Percentiles rank a stretch among this genome's conserved stretches.
Evolutionary conservation across 2,329 filamentous ascomycete genomes (phyloP).

Genomic region (Hypoxylon sp.): DNA sequence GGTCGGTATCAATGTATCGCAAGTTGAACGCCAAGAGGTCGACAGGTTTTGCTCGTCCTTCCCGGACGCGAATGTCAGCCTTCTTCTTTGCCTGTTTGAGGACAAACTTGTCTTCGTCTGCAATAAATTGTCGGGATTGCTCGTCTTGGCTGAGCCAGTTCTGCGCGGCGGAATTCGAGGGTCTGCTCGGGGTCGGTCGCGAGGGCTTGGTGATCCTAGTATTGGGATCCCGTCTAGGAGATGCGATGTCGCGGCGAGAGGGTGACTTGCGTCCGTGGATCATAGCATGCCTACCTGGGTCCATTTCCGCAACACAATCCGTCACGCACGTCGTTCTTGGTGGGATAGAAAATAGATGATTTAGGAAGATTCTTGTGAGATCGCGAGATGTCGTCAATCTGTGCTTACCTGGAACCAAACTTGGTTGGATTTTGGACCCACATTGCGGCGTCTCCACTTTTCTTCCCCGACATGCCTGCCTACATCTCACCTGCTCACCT

Average conservation of each 20-base stretch:
- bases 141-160: conserved; percentile 79
- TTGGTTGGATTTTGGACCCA: neutral
- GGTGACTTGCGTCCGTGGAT: conserved; percentile 64
- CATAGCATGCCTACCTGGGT: conserved; percentile 69
- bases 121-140: conserved; percentile 85
- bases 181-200: conserved; percentile 52
- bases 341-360: neutral
- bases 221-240: conserved; percentile 68
- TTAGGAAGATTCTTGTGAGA: neutral
- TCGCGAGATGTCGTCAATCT: conserved; percentile 1
- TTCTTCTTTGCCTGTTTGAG: conserved; percentile 98
- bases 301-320: conserved; percentile 59
- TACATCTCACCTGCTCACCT: neutral
- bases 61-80: conserved; percentile 92
- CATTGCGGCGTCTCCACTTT: neutral
- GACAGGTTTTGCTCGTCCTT: conserved; percentile 90
- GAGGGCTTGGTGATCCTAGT: conserved; percentile 70
- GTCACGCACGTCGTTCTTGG: neutral
- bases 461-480: neutral
- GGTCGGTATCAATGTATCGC: conserved; percentile 87
- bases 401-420: neutral
- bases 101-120: conserved; percentile 96
- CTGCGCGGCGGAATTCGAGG: conserved; percentile 52
- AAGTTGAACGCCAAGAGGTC: conserved; percentile 94
- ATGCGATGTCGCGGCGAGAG: conserved; percentile 65